Conservation (phyloP, 495 filamentous ascomycete species). For the Xylaria acuta region DNA sequence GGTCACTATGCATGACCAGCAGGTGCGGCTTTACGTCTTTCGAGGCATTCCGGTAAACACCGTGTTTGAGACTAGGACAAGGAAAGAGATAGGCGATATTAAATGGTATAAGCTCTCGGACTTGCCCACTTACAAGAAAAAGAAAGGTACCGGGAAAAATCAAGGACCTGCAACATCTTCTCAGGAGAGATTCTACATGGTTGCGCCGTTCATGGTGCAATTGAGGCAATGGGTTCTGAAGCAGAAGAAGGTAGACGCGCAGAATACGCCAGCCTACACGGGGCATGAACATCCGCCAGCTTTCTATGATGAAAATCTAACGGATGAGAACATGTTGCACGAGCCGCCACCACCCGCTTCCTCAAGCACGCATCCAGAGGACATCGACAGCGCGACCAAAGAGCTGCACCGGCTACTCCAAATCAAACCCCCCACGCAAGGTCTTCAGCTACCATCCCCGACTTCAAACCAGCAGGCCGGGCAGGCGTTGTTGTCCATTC, state of each 20-base stretch:
- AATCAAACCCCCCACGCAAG: conserved; percentile 59
- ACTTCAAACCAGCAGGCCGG: conserved; percentile 37
- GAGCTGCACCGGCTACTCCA: conserved; percentile 70
- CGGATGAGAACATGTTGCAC: conserved; percentile 49
- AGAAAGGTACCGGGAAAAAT: conserved; percentile 61
- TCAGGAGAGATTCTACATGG: conserved; percentile 95
- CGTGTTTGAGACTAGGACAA: conserved; percentile 83
- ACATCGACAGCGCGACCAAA: conserved; percentile 62
- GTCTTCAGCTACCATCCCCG: conserved; percentile 42
- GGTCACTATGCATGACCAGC: conserved; percentile 87
- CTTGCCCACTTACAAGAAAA: conserved; percentile 79
- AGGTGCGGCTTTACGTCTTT: conserved; percentile 90
- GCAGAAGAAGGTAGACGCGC: conserved; percentile 72
- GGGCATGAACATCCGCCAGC: conserved; percentile 33
- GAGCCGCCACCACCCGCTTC: conserved; percentile 19
- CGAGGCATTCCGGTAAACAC: conserved; percentile 85
- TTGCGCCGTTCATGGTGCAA: conserved; percentile 85
- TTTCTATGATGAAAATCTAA: conserved; percentile 45
- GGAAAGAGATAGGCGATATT: conserved; percentile 97
- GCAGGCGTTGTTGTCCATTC: conserved; percentile 64
- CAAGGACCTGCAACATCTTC: conserved; percentile 61
- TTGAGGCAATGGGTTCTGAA: conserved; percentile 90
- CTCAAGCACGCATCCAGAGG: conserved; percentile 21
- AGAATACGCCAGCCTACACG: conserved; percentile 35
- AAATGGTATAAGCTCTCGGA: conserved; percentile 90